A percentile compares a stretch with the other conserved stretches of the same genome.
These are phyloP conservation scores for Cordia subcordata DNA, from an alignment of 257 asterid species.

Conservation along the genomic window DNA sequence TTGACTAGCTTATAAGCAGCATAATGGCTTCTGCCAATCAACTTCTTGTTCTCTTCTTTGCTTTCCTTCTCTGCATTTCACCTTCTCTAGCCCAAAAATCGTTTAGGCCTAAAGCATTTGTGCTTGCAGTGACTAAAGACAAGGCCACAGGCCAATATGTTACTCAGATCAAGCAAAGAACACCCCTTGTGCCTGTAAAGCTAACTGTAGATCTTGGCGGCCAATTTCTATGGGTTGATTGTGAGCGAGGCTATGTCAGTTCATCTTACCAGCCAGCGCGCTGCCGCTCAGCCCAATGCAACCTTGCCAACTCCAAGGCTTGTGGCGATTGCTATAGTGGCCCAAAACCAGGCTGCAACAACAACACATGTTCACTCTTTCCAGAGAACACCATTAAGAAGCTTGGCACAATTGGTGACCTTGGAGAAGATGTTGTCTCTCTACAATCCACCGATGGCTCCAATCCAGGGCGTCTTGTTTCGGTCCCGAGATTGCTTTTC, in stretches of 20 bases:
- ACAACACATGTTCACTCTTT: conserved; percentile 30
- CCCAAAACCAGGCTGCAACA: conserved; percentile 59
- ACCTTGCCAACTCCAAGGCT: neutral
- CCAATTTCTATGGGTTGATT: conserved; percentile 29
- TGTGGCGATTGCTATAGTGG: conserved; percentile 39
- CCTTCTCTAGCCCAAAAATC: conserved; percentile 16
- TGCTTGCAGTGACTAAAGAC: conserved; percentile 21
- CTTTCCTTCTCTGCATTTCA: conserved; percentile 3
- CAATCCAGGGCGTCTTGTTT: conserved; percentile 25
- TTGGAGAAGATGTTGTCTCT: conserved; percentile 47
- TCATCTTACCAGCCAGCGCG: conserved; percentile 13
- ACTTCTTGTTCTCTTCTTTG: neutral
- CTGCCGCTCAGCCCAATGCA: conserved; percentile 15
- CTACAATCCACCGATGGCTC: conserved; percentile 36
- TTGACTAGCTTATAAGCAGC: neutral
- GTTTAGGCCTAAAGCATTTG: conserved; percentile 12
- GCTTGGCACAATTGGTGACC: conserved; percentile 39
- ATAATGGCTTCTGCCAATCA: neutral
- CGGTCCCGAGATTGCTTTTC: conserved; percentile 32
- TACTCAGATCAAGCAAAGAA: conserved; percentile 27
- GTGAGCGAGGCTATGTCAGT: conserved; percentile 15
- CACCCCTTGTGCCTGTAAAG: conserved; percentile 22
- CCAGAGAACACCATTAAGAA: conserved; percentile 46
- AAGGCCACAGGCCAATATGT: conserved; percentile 25
- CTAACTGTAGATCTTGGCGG: conserved; percentile 28